Evolutionary conservation across 345 rosid genomes (phyloP).

Genomic region (Draba incana): DNA sequence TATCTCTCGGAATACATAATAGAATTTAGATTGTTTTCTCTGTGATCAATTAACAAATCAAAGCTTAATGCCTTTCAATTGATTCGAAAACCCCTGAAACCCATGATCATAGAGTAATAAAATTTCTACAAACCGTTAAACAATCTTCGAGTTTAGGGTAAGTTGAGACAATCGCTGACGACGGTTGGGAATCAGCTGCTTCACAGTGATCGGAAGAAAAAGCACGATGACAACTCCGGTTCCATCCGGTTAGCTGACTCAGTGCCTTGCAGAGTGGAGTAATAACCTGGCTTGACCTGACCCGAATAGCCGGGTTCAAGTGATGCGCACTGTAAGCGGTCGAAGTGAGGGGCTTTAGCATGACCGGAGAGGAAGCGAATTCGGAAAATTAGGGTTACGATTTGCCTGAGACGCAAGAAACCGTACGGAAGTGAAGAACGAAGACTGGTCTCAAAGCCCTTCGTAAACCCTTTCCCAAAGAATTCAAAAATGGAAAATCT

Average conservation of each 20-base stretch:
- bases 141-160: constrained; percentile 68
- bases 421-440: constrained; percentile 18
- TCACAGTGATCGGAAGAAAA: no score
- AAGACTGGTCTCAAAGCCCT: no score
- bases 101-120: no score
- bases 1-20: no score
- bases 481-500: no score
- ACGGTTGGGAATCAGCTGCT: no score
- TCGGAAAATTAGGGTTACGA: not conserved
- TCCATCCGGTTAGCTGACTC: constrained; percentile 48
- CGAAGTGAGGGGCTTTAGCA: constrained; percentile 60
- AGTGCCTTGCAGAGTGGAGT: constrained; percentile 44
- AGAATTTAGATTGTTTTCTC: no score
- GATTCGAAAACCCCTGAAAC: no score
- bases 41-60: no score
- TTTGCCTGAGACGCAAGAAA: constrained; percentile 34
- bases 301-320: constrained; percentile 32
- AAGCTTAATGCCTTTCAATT: no score
- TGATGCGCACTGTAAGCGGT: constrained; percentile 38
- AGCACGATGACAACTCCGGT: no score
- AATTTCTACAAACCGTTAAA: constrained; percentile 56
- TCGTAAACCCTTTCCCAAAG: no score
- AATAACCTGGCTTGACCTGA: constrained; percentile 29
- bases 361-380: constrained; percentile 28
- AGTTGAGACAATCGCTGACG: constrained; percentile 70